A percentile compares a stretch with the other conserved stretches of the same genome.
Evolutionary conservation across 163 green algal genomes (phyloP).

Genomic region (Scenedesmus sp.): DNA sequence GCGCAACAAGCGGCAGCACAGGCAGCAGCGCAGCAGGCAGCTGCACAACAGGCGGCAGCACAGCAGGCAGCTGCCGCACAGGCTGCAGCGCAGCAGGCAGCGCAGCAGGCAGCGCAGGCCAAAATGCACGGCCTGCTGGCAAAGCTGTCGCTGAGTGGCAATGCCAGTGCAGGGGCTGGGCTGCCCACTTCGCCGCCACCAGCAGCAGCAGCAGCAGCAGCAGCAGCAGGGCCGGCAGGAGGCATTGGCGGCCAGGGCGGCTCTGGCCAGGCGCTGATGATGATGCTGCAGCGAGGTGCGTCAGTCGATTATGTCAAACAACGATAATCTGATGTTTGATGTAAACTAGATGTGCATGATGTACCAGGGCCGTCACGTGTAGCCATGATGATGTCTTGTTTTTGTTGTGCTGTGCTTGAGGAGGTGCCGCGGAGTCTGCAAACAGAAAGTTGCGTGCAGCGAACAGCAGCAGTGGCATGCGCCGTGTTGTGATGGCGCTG

Average conservation of each 20-base stretch:
- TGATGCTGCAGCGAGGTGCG: constrained; percentile 41
- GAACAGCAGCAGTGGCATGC: too few species aligned
- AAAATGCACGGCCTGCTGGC: not conserved
- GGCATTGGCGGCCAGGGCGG: not conserved
- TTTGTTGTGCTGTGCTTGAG: too few species aligned
- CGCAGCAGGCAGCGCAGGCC: not conserved
- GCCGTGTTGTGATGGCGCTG: too few species aligned
- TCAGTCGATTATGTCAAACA: too few species aligned
- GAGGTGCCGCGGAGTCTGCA: too few species aligned
- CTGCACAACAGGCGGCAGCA: not conserved
- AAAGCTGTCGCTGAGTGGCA: not conserved
- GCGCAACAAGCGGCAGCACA: not conserved
- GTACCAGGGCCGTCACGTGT: too few species aligned
- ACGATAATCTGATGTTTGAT: too few species aligned
- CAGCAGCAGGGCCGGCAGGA: not conserved
- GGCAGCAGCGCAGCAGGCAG: not conserved
- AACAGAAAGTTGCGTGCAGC: too few species aligned
- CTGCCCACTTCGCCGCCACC: not conserved
- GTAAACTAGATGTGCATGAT: too few species aligned
- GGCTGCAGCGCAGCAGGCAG: not conserved
- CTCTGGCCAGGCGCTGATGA: constrained; percentile 30
- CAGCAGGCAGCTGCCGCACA: not conserved
- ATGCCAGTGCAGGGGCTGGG: not conserved
- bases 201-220: not conserved
- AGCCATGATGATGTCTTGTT: too few species aligned